phyloP scores from a whole-genome alignment of 148 eudicot genomes.

The Pouteria glomerata region DNA sequence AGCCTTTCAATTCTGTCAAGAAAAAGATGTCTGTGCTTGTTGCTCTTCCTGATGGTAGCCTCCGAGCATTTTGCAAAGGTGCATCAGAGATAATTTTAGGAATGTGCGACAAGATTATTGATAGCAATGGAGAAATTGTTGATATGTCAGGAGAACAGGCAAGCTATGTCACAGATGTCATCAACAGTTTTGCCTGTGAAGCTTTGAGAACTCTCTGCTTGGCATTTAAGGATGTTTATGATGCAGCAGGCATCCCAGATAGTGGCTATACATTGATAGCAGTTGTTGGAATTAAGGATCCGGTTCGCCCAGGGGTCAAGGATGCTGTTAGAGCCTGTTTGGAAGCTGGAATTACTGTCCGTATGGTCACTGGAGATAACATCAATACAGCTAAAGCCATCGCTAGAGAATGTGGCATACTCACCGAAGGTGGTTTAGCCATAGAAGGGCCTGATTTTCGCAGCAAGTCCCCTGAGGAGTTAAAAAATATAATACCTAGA shows the following conservation, averaged over 20 bases:
- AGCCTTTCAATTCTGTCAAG: constrained; percentile 85
- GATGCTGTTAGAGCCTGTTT: constrained; percentile 83
- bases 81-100: constrained; percentile 79
- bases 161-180: constrained; percentile 34
- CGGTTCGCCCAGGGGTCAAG: constrained; percentile 83
- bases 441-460: constrained; percentile 86
- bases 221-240: constrained; percentile 62
- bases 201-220: constrained; percentile 89
- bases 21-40: constrained; percentile 88
- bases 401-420: constrained; percentile 93
- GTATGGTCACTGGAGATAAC: constrained; percentile 97
- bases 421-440: constrained; percentile 69
- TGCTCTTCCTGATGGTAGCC: constrained; percentile 60
- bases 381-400: constrained; percentile 96
- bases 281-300: constrained; percentile 90
- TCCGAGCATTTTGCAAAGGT: constrained; percentile 85
- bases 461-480: constrained; percentile 35
- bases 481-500: constrained; percentile 53
- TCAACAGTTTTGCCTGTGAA: constrained; percentile 62
- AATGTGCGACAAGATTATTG: constrained; percentile 59
- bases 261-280: constrained; percentile 72
- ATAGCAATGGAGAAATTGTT: constrained; percentile 44
- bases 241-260: constrained; percentile 43
- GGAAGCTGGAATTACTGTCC: constrained; percentile 85
- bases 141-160: constrained; percentile 49